phyloP scores from a whole-genome alignment of 768 basidiomycete species.

The Chalciporus pseudorubinellus region DNA sequence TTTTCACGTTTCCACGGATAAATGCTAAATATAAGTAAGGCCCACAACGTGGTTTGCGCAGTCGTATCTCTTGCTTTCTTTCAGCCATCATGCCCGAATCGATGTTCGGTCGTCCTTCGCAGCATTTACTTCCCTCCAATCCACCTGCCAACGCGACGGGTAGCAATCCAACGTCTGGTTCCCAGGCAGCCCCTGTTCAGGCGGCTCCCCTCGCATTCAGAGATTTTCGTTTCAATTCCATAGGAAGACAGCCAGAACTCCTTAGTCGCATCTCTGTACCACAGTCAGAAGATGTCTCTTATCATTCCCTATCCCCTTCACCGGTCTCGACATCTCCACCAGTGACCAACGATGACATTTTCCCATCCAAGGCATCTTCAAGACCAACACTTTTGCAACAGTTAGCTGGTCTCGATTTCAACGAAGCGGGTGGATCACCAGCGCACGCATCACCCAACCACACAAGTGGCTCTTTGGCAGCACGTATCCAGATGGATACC shows the following conservation, averaged over 20 bases:
- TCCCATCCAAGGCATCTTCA: constrained; percentile 9
- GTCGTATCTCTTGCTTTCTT: constrained; percentile 9
- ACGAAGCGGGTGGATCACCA: not conserved
- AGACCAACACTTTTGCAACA: constrained; percentile 25
- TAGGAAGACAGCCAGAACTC: constrained; percentile 53
- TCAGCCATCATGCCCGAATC: constrained; percentile 29
- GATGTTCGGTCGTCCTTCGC: constrained; percentile 28
- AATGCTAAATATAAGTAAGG: constrained; percentile 17
- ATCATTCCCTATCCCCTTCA: constrained; percentile 29
- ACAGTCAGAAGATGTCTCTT: constrained; percentile 22
- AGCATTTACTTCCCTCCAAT: constrained; percentile 22
- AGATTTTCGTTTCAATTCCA: constrained; percentile 49
- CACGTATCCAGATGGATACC: constrained; percentile 23
- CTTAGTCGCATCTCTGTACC: constrained; percentile 48
- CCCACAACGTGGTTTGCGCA: constrained; percentile 5
- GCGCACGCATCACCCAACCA: constrained; percentile 7
- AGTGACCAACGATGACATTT: not conserved
- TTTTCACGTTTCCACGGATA: not conserved
- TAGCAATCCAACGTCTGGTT: not conserved
- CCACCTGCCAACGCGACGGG: not conserved
- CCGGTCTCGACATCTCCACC: constrained; percentile 10
- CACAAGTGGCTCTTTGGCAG: constrained; percentile 16
- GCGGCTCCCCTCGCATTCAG: constrained; percentile 27
- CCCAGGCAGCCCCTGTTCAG: constrained; percentile 14
- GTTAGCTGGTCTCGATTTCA: constrained; percentile 8